Evolutionary conservation across 352 stramenopile species (phyloP), one percentile per base, ranked within the genome.

Genomic region (Plasmopara halstedii): DNA sequence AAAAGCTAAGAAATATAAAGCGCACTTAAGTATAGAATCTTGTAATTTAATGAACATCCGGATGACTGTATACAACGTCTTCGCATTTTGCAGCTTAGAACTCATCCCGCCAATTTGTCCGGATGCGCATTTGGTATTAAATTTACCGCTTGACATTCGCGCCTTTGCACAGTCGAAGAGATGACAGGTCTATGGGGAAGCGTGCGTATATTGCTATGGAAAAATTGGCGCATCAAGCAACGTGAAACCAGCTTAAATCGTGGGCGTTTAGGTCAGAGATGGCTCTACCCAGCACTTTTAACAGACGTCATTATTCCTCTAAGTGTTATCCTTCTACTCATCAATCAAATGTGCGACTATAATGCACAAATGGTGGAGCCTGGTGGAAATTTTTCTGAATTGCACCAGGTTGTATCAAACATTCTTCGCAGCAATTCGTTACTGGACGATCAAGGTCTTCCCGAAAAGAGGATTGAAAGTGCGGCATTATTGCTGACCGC

Each of bases 151-250:
- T 29, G 6, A 10, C 25, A 29, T 26, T 42, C 25, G n/a, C n/a
- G n/a, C n/a, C n/a, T n/a, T n/a, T n/a, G n/a, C n/a, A n/a, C n/a
- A 48, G 9, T 41, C 36, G 5, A 21, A 34, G 36, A 49, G 13
- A 56, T 62, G 53, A 13, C 44, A n/a, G 25, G 18, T 17, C 40
- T 61, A 38, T 73, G 66, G 66, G 45, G 55, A 37, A 64, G 40
- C 49, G 53, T 74, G 17, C 42, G 71, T 54, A 70, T 85, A 45
- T 53, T 91, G 50, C 71, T 88, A 34, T 84, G 74, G 73, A 91
- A 88, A 61, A 84, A 86, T 56, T 91, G 77, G 77, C 76, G 76
- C 60, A 46, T 80, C 13, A 88, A 88, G 63, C 80, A 88, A 69
- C 79, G 76, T 53, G 72, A 87, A 53, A 85, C 73, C 44, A 49